Base-by-base conservation (phyloP, 2,329 filamentous ascomycete genomes). In the Coniochaeta ligniaria region DNA sequence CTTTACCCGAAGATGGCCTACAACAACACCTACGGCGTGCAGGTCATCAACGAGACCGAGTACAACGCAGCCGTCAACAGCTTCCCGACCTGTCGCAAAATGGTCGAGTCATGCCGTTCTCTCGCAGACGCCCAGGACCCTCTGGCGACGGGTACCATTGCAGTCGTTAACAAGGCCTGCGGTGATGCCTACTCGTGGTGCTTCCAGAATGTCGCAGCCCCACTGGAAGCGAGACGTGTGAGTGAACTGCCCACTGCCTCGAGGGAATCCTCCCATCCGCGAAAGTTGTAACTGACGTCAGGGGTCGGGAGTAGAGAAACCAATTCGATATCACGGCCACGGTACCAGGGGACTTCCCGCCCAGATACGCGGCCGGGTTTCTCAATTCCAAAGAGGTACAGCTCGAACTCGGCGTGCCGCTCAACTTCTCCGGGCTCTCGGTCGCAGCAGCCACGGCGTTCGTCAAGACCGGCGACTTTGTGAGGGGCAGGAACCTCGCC, bases 381-480 rank as follows among this genome's bases (percentile, higher is more conserved):
- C 73, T 88, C 54, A 85, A 83, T 68, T 75, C 79, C 43, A 70
- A 75, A 2, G 77, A 78, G 66, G 78, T 86, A 0, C 84, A 86
- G 67, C 68, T 72, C 3, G 81, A 78, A 0, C 76, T 88, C 1
- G 86, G 85, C 8, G 80, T 84, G 0, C 82, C 82, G 0, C 69
- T 86, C 33, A 87, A 87, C 70, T 86, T 79, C 72, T 82, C 82
- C 3, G 69, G 74, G 24, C 70, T 71, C 16, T 74, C 71, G 26
- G 62, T 66, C n/a, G 71, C 74, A 22, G 78, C 80, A 0, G 72
- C 72, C 14, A 60, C 63, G 6, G 78, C 75, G 0, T 84, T 84
- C 58, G n/a, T 9, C 12, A 17, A 33, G 35, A 65, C 71, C 52
- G 68, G 68, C 24, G 69, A 73, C 60, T 66, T 71, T 60, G 63